These are phyloP conservation scores for Hibiscus syriacus DNA, from an alignment of 345 rosid genomes.

Conservation along the genomic window DNA sequence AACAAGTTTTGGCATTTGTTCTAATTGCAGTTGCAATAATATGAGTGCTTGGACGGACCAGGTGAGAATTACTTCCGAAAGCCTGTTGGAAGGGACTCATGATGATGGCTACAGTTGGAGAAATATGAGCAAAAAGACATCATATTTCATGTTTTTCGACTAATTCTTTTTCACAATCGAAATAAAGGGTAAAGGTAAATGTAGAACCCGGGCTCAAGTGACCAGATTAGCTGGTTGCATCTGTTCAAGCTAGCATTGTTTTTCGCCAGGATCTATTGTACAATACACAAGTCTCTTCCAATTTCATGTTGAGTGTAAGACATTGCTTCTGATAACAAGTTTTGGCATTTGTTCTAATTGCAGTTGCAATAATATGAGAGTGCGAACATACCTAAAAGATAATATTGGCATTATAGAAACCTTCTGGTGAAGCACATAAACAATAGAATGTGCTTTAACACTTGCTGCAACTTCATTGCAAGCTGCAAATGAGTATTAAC, in stretches of 20 bases:
- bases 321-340: neutral
- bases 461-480: neutral
- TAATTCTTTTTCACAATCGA: constrained; percentile 10
- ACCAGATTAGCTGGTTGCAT: constrained; percentile 5
- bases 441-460: neutral
- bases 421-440: neutral
- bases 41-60: too few relatives aligned
- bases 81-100: too few relatives aligned
- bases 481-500: neutral
- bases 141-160: too few relatives aligned
- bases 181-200: constrained; percentile 8
- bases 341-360: neutral
- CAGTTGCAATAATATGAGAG: neutral
- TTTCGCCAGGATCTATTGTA: constrained; percentile 1
- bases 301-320: neutral
- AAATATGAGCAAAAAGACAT: too few relatives aligned
- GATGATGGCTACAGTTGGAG: too few relatives aligned
- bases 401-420: too few relatives aligned
- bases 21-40: neutral
- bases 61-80: too few relatives aligned
- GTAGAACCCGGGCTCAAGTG: neutral
- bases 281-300: constrained; percentile 2
- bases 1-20: neutral
- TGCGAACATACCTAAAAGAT: neutral
- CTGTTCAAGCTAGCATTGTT: constrained; percentile 12